Evolutionary conservation across 305 asterid genomes (phyloP).

Genomic region (Fraxinus ornus): DNA sequence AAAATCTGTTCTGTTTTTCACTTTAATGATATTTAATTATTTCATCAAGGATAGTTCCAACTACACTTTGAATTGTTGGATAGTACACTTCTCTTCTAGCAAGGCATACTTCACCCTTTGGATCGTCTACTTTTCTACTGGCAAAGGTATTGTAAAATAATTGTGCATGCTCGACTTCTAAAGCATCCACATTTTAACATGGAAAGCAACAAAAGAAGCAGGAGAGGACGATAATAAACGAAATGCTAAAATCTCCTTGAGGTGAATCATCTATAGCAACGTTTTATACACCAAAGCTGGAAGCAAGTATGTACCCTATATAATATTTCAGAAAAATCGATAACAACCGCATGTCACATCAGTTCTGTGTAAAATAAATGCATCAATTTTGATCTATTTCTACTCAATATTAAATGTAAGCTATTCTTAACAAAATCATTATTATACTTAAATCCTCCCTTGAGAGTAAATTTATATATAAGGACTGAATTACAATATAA

Average conservation of each 20-base stretch:
- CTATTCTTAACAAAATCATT: conserved; percentile 9
- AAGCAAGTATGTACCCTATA: background rate
- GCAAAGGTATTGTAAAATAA: background rate
- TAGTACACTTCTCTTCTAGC: background rate
- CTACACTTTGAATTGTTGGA: background rate
- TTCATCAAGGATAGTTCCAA: background rate
- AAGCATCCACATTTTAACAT: background rate
- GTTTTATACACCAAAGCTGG: conserved; percentile 9
- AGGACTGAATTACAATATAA: background rate
- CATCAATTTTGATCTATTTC: background rate
- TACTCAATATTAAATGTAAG: background rate
- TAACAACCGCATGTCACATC: background rate
- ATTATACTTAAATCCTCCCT: background rate
- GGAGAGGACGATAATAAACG: background rate
- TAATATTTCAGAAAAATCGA: background rate
- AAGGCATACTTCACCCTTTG: background rate
- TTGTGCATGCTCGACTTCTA: background rate
- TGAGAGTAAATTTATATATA: background rate
- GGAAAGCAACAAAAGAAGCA: background rate
- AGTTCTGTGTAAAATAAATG: conserved; percentile 6
- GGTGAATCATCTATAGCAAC: conserved; percentile 3
- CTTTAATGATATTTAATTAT: background rate
- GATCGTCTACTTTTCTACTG: background rate
- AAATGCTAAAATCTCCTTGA: background rate
- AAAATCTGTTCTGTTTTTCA: background rate